A percentile compares a stretch with the other conserved stretches of the same genome.
Conservation (phyloP, 2,329 filamentous ascomycete species). For the Hypoxylon sp. region DNA sequence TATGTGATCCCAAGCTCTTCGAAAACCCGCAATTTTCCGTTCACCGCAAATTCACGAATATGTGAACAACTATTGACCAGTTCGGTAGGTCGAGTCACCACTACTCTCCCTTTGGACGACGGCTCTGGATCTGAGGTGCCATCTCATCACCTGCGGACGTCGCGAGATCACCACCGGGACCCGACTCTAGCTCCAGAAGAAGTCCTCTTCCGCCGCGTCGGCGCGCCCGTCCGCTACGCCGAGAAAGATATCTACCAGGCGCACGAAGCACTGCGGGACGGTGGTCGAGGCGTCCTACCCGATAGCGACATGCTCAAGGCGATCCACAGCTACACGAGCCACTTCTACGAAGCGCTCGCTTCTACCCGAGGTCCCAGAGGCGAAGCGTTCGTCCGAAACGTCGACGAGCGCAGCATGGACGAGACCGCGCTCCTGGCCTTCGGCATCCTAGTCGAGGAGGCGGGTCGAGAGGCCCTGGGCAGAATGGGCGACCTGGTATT, state of each 20-base stretch:
- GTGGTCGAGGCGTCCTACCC: conserved; percentile 68
- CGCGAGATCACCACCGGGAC: conserved; percentile 52
- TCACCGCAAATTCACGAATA: neutral
- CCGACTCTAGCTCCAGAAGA: conserved; percentile 74
- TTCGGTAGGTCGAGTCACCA: conserved; percentile 56
- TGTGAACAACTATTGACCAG: conserved; percentile 32
- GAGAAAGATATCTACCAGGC: conserved; percentile 81
- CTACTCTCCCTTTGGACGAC: conserved; percentile 50
- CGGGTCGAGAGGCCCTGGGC: conserved; percentile 72
- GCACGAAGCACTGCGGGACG: conserved; percentile 67
- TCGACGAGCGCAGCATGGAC: conserved; percentile 76
- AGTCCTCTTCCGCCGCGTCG: conserved; percentile 75
- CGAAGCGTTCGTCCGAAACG: conserved; percentile 29
- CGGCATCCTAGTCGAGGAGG: conserved; percentile 82
- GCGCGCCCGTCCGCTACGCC: conserved; percentile 76
- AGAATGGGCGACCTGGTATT: conserved; percentile 79
- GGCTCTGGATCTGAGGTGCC: conserved; percentile 41
- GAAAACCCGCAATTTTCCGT: neutral
- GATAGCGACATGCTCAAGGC: conserved; percentile 78
- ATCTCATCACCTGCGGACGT: conserved; percentile 40
- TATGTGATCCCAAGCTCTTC: conserved; percentile 53
- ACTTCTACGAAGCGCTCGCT: conserved; percentile 70
- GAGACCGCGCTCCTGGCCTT: conserved; percentile 83
- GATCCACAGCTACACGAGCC: conserved; percentile 76
- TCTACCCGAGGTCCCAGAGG: conserved; percentile 30